These are phyloP conservation scores for Saturnispora galanensis DNA, from an alignment of 805 yeast species.

Conservation along the genomic window DNA sequence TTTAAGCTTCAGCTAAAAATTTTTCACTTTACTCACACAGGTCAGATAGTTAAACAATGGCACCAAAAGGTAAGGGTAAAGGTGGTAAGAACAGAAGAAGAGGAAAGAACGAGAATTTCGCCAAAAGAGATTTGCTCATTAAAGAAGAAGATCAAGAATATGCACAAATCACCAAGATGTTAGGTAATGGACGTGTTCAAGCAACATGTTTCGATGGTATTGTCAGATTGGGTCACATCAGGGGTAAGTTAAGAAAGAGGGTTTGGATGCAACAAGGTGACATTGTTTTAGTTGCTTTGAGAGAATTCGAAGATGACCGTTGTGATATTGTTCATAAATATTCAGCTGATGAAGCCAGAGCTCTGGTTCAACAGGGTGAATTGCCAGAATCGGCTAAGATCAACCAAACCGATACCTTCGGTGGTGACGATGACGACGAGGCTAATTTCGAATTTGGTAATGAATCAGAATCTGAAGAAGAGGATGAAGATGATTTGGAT, in stretches of 20 bases:
- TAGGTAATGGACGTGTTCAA: slow-evolving; percentile 96
- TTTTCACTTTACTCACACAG: no score
- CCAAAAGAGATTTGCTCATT: slow-evolving; percentile 86
- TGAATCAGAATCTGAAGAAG: slow-evolving; percentile 65
- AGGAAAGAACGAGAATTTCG: slow-evolving; percentile 93
- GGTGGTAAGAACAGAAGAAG: slow-evolving; percentile 95
- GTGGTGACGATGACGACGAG: slow-evolving; percentile 93
- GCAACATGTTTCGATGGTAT: slow-evolving; percentile 91
- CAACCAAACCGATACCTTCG: slow-evolving; percentile 95
- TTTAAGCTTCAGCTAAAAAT: no score
- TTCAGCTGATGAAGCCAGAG: slow-evolving; percentile 96
- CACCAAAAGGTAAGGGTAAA: slow-evolving; percentile 32
- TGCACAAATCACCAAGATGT: slow-evolving; percentile 96
- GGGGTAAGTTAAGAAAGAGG: slow-evolving; percentile 98
- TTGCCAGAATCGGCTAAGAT: slow-evolving; percentile 95
- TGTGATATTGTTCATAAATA: slow-evolving; percentile 97
- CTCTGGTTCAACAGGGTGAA: slow-evolving; percentile 91
- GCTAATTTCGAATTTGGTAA: slow-evolving; percentile 97
- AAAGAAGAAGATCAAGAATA: slow-evolving; percentile 98
- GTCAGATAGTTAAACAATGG: slow-evolving; percentile 28
- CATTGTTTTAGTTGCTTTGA: slow-evolving; percentile 85
- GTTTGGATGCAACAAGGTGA: slow-evolving; percentile 99
- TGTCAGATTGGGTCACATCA: slow-evolving; percentile 92
- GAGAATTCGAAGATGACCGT: slow-evolving; percentile 97
- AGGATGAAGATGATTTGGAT: slow-evolving; percentile 63